A percentile compares a stretch with the other conserved stretches of the same genome.
Conservation (phyloP, 495 filamentous ascomycete species). For the Tuber umbilicatum region DNA sequence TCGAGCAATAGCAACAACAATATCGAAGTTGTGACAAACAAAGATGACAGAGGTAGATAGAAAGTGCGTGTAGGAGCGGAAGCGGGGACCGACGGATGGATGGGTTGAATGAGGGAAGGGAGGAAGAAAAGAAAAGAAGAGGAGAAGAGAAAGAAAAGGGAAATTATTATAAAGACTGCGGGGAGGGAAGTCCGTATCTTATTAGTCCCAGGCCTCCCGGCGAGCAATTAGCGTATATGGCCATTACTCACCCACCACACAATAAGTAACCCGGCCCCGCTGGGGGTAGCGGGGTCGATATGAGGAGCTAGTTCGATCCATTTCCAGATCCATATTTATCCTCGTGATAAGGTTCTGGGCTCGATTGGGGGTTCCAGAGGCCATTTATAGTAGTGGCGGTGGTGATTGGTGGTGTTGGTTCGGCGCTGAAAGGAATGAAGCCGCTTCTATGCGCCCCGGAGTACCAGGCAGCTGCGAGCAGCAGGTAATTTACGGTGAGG, state of each 20-base stretch:
- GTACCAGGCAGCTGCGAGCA: background rate
- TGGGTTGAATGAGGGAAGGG: background rate
- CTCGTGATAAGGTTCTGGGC: background rate
- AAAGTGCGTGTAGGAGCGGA: background rate
- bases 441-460: background rate
- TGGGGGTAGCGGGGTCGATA: background rate
- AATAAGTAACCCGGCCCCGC: background rate
- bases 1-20: background rate
- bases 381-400: background rate
- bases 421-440: background rate
- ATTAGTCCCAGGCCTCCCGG: background rate
- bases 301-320: background rate
- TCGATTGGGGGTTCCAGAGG: background rate
- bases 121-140: background rate
- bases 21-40: background rate
- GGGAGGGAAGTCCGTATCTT: constrained; percentile 1
- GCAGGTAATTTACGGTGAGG: too few relatives aligned
- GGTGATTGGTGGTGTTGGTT: background rate
- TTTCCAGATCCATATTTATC: background rate
- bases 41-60: background rate
- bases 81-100: background rate
- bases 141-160: background rate
- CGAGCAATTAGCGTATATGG: background rate
- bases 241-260: background rate
- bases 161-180: background rate